phyloP scores from a whole-genome alignment of 2,329 filamentous ascomycete species.

The Penicillium sp. region DNA sequence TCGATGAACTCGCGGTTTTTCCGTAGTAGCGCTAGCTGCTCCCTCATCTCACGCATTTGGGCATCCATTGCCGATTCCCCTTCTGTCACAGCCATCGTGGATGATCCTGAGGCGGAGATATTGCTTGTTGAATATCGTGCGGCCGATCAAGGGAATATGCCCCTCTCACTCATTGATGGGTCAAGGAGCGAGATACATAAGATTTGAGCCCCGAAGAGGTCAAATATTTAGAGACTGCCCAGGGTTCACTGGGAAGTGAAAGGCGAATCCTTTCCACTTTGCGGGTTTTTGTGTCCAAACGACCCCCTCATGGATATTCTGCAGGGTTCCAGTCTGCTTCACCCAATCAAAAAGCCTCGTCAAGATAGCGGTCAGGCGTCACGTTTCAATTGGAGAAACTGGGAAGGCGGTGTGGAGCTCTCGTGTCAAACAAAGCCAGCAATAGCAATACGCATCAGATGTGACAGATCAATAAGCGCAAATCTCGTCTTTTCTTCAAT shows the following conservation, averaged over 20 bases:
- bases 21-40: neutral
- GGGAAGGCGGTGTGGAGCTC: neutral
- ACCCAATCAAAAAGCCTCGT: neutral
- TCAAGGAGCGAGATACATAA: too few species aligned
- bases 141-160: neutral
- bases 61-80: neutral
- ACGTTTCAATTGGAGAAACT: neutral
- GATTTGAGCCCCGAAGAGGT: too few species aligned
- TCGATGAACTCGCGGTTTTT: slow-evolving; percentile 1
- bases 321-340: neutral
- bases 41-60: neutral
- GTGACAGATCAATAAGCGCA: neutral
- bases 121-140: neutral
- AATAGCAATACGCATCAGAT: neutral
- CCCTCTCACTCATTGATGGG: too few species aligned
- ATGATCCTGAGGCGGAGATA: neutral
- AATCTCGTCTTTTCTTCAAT: neutral
- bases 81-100: neutral
- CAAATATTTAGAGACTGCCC: too few species aligned
- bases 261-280: neutral
- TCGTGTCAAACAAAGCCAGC: neutral
- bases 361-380: neutral
- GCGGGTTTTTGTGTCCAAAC: neutral
- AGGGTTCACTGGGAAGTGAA: too few species aligned
- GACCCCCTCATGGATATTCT: neutral